phyloP scores from a whole-genome alignment of 805 yeast species.

The Yarrowia bubula region DNA sequence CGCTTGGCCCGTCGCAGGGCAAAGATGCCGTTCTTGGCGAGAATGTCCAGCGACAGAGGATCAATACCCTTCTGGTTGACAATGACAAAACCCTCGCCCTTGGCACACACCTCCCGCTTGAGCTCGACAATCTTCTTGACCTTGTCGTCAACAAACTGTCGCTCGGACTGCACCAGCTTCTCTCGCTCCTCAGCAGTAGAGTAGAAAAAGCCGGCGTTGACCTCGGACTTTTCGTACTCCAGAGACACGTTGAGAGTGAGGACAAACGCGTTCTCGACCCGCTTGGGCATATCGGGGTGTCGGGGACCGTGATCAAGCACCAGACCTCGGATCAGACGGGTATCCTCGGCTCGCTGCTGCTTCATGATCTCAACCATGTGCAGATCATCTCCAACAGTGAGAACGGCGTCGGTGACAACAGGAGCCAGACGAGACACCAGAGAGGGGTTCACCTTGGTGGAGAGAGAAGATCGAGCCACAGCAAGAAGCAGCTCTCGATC shows the following conservation, averaged over 20 bases:
- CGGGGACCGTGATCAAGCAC: conserved; percentile 98
- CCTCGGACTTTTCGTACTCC: conserved; percentile 97
- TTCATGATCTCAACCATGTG: conserved; percentile 99
- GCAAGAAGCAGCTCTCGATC: conserved; percentile 87
- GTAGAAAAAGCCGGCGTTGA: conserved; percentile 92
- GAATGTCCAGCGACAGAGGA: conserved; percentile 92
- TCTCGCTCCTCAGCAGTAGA: conserved; percentile 96
- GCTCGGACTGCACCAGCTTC: conserved; percentile 86
- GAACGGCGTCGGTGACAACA: conserved; percentile 93
- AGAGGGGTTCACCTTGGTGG: conserved; percentile 80
- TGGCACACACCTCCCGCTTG: conserved; percentile 86
- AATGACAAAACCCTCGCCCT: conserved; percentile 81
- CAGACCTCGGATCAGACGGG: conserved; percentile 79
- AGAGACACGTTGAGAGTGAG: conserved; percentile 88
- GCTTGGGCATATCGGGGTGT: conserved; percentile 98
- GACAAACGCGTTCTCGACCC: conserved; percentile 77
- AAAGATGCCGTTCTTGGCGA: conserved; percentile 87
- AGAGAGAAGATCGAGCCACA: conserved; percentile 84
- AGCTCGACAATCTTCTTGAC: conserved; percentile 86
- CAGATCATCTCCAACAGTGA: conserved; percentile 74
- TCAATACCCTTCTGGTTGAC: conserved; percentile 98
- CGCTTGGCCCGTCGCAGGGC: conserved; percentile 98
- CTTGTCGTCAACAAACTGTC: conserved; percentile 92
- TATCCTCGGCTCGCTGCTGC: conserved; percentile 80
- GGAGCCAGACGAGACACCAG: conserved; percentile 82